Conservation (phyloP, 495 filamentous ascomycete species). For the Aspergillus cristatus region DNA sequence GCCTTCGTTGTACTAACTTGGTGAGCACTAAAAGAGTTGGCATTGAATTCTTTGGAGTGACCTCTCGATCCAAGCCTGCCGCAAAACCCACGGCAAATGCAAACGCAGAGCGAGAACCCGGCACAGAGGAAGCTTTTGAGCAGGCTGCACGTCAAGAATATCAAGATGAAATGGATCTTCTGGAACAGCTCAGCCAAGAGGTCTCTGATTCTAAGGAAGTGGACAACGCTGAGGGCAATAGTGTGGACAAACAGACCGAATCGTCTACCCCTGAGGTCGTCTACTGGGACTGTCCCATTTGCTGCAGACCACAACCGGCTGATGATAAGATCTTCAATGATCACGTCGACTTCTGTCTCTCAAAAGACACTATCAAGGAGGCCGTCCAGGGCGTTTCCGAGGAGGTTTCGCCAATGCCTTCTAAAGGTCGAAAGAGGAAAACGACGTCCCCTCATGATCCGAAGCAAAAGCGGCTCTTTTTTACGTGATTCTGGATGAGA, state of each 20-base stretch:
- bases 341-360: slow-evolving; percentile 92
- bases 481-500: slow-evolving; percentile 14
- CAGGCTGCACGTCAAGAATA: slow-evolving; percentile 52
- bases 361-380: slow-evolving; percentile 74
- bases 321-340: slow-evolving; percentile 79
- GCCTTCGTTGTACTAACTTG: slow-evolving; percentile 77
- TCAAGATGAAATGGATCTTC: slow-evolving; percentile 54
- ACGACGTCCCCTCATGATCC: slow-evolving; percentile 15
- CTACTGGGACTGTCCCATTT: slow-evolving; percentile 85
- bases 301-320: slow-evolving; percentile 58
- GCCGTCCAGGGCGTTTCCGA: slow-evolving; percentile 46
- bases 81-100: not conserved
- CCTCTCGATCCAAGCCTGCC: slow-evolving; percentile 12
- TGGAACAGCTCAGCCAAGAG: slow-evolving; percentile 58
- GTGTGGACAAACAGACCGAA: not conserved
- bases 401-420: slow-evolving; percentile 1
- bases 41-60: slow-evolving; percentile 69
- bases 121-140: slow-evolving; percentile 63
- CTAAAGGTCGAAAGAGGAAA: slow-evolving; percentile 24
- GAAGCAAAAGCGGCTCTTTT: slow-evolving; percentile 33
- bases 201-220: slow-evolving; percentile 9
- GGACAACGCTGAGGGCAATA: not conserved
- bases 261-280: slow-evolving; percentile 19
- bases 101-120: slow-evolving; percentile 51
- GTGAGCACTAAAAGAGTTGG: slow-evolving; percentile 73